These are phyloP conservation scores for Laguncularia racemosa DNA, from an alignment of 345 rosid genomes.

Conservation along the genomic window DNA sequence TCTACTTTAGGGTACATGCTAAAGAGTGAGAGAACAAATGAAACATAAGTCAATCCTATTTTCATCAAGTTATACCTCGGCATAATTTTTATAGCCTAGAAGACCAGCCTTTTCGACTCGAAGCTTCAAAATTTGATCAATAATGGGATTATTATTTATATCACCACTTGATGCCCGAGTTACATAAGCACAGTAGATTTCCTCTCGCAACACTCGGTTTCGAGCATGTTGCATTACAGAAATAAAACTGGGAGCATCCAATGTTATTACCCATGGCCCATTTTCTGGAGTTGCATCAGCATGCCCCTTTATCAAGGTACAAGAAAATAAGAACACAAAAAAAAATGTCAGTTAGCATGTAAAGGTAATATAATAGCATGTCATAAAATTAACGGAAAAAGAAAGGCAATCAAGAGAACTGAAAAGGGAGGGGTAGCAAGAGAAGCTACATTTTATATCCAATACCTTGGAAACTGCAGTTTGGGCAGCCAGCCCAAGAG, in stretches of 20 bases:
- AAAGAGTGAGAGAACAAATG: too few relatives aligned
- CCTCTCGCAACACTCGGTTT: conserved; percentile 77
- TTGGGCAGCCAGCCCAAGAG: conserved; percentile 88
- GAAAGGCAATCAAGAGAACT: neutral
- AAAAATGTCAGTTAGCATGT: neutral
- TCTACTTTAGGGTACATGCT: too few relatives aligned
- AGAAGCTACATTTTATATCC: neutral
- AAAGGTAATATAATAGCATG: neutral
- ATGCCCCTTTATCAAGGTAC: conserved; percentile 46
- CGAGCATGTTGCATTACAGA: conserved; percentile 84
- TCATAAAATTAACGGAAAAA: neutral
- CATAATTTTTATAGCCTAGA: conserved; percentile 69
- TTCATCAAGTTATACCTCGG: conserved; percentile 48
- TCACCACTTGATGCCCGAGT: conserved; percentile 76
- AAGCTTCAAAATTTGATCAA: conserved; percentile 72
- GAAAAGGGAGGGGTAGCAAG: neutral
- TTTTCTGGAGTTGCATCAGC: conserved; percentile 71
- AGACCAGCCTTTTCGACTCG: conserved; percentile 76
- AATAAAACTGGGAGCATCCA: conserved; percentile 74
- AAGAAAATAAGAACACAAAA: conserved; percentile 7
- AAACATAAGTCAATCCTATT: too few relatives aligned
- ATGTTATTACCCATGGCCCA: conserved; percentile 85
- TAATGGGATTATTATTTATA: conserved; percentile 61
- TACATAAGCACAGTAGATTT: conserved; percentile 62
- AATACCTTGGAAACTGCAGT: conserved; percentile 79